These are phyloP conservation scores for Lecanicillium sp. DNA, from an alignment of 2,329 filamentous ascomycete species.

Conservation along the genomic window DNA sequence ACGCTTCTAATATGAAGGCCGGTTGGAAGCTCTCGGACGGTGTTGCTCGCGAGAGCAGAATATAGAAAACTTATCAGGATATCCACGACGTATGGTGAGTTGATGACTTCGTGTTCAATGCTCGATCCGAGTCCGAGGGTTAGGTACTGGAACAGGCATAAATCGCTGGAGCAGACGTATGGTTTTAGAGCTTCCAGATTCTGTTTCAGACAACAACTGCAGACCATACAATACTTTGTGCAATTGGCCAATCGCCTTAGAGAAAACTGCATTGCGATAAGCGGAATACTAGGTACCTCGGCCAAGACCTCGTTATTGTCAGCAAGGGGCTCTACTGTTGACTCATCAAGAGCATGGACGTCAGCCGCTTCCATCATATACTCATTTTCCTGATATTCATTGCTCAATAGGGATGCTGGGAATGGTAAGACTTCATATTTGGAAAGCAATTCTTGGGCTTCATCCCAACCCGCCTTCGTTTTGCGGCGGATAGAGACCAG, in stretches of 20 bases:
- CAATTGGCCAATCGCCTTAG: slow-evolving; percentile 71
- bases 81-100: slow-evolving; percentile 76
- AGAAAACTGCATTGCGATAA: slow-evolving; percentile 64
- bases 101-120: slow-evolving; percentile 75
- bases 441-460: slow-evolving; percentile 4
- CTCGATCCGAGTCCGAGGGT: slow-evolving; percentile 75
- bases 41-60: slow-evolving; percentile 34
- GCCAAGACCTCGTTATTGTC: slow-evolving; percentile 19
- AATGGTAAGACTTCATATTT: not conserved
- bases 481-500: not conserved
- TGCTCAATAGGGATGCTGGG: too few relatives aligned
- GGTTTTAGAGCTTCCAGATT: slow-evolving; percentile 66
- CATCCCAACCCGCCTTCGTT: slow-evolving; percentile 9
- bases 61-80: slow-evolving; percentile 79
- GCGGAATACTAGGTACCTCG: slow-evolving; percentile 38
- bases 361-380: too few relatives aligned
- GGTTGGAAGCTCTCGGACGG: slow-evolving; percentile 34
- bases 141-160: slow-evolving; percentile 88
- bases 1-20: slow-evolving; percentile 30
- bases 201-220: slow-evolving; percentile 58
- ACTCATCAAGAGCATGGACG: too few relatives aligned
- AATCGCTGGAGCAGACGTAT: slow-evolving; percentile 64
- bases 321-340: not conserved
- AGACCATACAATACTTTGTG: slow-evolving; percentile 81
- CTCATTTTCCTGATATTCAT: too few relatives aligned